Base-by-base conservation (phyloP, 208 protist genomes). In the Leishmania gerbilli region DNA sequence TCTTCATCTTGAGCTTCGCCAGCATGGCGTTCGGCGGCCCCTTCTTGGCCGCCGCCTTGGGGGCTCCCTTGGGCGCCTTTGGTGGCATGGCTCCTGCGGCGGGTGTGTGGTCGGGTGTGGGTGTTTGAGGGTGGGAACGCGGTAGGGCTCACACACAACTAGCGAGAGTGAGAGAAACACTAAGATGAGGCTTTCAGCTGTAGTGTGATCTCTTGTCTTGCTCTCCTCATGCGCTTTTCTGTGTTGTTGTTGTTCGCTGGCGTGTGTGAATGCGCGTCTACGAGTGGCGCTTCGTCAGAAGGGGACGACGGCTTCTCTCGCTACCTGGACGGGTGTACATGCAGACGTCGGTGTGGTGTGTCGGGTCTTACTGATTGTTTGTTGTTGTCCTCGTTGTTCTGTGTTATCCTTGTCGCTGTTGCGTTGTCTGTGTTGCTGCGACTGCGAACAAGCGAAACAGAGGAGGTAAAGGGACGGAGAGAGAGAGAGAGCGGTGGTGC, bases 1-100 rank as follows among this genome's bases (percentile, higher is more conserved):
- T 97, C 89, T 97, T 93, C 87, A 91, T 89, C 85, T 98, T 98
- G 34, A 98, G 85, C 87, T 96, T 95, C 24, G 93, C 94, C n/a
- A 98, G 69, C 92, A 96, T 95, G 19, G 89, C 92, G 56, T 87
- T 82, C 17, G 93, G 90, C 47, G 91, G 89, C 68, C 91, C 92
- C 84, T 96, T 96, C 85, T 94, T 95, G 67, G 83, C 92, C 31
- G 83, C 92, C 62, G 85, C 87, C 84, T 93, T 95, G 76, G 93
- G 93, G 8, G 85, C 87, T 1, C 86, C 90, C 82, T 97, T 97
- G 45, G 86, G 86, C 68, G 85, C 92, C 79, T 96, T 96, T 9
- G 93, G 95, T 24, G 93, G 95, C 95, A 98, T 98, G n/a, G 71
- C 82, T 76, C 24, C 56, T 24, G 60, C 49, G 31, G 72, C 2